Evolutionary conservation across 2,329 filamentous ascomycete species (phyloP).

Genomic region (Cordyceps tenuipes): DNA sequence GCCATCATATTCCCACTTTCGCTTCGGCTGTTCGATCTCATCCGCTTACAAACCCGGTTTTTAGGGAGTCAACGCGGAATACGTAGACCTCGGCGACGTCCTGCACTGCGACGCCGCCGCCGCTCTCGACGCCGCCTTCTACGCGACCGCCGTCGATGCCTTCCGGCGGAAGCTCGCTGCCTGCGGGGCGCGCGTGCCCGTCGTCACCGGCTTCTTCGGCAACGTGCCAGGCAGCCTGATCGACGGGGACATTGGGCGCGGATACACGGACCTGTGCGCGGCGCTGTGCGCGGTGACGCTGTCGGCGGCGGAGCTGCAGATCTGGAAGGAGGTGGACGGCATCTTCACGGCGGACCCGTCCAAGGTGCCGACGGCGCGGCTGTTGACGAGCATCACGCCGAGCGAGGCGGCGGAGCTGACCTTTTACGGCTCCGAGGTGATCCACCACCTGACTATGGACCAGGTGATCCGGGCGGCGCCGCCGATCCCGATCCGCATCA

Average conservation of each 20-base stretch:
- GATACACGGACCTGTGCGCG: constrained; percentile 94
- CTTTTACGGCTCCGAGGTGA: constrained; percentile 91
- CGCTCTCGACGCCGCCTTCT: constrained; percentile 60
- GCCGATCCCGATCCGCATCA: constrained; percentile 79
- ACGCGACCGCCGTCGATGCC: constrained; percentile 52
- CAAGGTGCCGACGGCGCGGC: constrained; percentile 85
- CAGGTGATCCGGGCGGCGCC: constrained; percentile 76
- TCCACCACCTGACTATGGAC: constrained; percentile 98
- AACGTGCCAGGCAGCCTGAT: constrained; percentile 85
- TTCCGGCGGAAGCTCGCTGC: constrained; percentile 56
- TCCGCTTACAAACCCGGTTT: constrained; percentile 16
- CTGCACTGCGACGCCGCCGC: constrained; percentile 57
- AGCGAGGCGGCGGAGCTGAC: constrained; percentile 94
- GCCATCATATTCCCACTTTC: neutral
- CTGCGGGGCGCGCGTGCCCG: constrained; percentile 61
- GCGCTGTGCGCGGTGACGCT: constrained; percentile 84
- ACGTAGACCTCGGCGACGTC: constrained; percentile 79
- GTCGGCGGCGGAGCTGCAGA: constrained; percentile 80
- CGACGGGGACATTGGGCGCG: constrained; percentile 80
- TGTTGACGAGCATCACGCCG: constrained; percentile 84
- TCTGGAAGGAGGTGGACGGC: constrained; percentile 98
- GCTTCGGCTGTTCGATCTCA: neutral
- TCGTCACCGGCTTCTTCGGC: constrained; percentile 91
- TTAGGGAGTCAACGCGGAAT: constrained; percentile 73
- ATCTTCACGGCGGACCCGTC: constrained; percentile 80